Evolutionary conservation across 2,329 filamentous ascomycete species (phyloP).

Genomic region (Arthrobotrys conoides): DNA sequence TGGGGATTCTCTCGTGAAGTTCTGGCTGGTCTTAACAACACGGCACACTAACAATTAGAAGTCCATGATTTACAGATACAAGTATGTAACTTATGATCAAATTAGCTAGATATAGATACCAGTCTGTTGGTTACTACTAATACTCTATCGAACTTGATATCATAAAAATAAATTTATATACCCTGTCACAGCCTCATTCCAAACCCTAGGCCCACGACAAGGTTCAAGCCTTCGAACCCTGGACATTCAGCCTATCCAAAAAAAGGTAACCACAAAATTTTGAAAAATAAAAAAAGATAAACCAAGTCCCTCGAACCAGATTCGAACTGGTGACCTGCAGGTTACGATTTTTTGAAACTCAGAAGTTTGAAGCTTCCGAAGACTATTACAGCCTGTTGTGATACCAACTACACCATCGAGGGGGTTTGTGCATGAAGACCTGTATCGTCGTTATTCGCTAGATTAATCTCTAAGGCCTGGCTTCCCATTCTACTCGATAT

Average conservation of each 20-base stretch:
- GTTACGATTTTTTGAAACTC: conserved; percentile 55
- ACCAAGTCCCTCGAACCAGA: conserved; percentile 60
- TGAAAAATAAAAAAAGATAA: conserved; percentile 29
- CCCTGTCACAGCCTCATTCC: too few relatives aligned
- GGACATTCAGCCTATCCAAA: conserved; percentile 1
- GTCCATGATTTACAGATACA: too few relatives aligned
- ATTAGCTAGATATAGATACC: too few relatives aligned
- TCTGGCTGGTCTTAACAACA: too few relatives aligned
- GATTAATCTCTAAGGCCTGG: not conserved
- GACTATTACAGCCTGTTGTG: conserved; percentile 61
- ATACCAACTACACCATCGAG: conserved; percentile 62
- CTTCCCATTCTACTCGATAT: too few relatives aligned
- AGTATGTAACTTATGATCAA: too few relatives aligned
- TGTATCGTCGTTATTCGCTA: not conserved
- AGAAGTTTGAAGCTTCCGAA: conserved; percentile 38
- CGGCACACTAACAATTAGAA: too few relatives aligned
- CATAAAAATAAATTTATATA: too few relatives aligned
- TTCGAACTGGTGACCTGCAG: conserved; percentile 61
- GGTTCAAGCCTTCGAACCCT: conserved; percentile 1
- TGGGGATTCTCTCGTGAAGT: too few relatives aligned
- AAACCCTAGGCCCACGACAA: conserved; percentile 1
- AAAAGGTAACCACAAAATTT: conserved; percentile 23
- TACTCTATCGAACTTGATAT: too few relatives aligned
- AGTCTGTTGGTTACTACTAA: too few relatives aligned
- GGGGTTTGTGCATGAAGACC: conserved; percentile 19